Evolutionary conservation across 2,329 filamentous ascomycete genomes (phyloP), one percentile per base, ranked within the genome.

Genomic region (Chrysosporium queenslandicum): DNA sequence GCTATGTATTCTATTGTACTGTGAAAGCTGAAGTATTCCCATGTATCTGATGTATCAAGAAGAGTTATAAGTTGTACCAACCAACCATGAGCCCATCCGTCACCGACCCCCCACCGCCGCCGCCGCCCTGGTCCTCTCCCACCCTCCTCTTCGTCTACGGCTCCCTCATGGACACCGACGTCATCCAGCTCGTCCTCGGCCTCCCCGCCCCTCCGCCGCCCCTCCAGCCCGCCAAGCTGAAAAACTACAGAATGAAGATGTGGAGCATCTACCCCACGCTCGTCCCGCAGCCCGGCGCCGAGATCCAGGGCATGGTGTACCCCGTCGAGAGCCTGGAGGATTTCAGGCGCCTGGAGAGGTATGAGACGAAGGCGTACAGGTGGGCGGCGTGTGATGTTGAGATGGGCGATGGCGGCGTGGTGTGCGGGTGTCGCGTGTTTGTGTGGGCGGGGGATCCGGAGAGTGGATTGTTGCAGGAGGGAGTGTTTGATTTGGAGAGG

Each of bases 181-280:
- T 56, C 5, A 40, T 56, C 51, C 54, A 52, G 27, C 11, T 29
- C 6, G 46, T 56, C 20, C 41, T 56, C 16, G 18, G n/a, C 29
- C 41, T 51, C 11, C 36, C 54, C 27, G 9, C n/a, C 1, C 46
- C 42, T 9, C 50, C 43, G 0, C 46, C 41, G 1, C 36, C 54
- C 18, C 51, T 56, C 12, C 50, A 42, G 4, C 14, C 54, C 4
- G 54, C 54, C 23, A 42, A 32, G 12, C 30, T 56, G 3, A 50
- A 36, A 43, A 41, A 53, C 42, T 56, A 53, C 42, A 53, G 27
- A 27, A 56, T 56, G 54, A 56, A 53, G 36, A 56, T 56, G 54
- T 56, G 54, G 54, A 30, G 29, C 3, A 42, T 52, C 20, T 56
- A 56, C 37, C 54, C 54, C 11, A 56, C 54, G 2, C 25, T 56